Base-by-base conservation (phyloP, 768 basidiomycete species). In the Gloeophyllum trabeum region DNA sequence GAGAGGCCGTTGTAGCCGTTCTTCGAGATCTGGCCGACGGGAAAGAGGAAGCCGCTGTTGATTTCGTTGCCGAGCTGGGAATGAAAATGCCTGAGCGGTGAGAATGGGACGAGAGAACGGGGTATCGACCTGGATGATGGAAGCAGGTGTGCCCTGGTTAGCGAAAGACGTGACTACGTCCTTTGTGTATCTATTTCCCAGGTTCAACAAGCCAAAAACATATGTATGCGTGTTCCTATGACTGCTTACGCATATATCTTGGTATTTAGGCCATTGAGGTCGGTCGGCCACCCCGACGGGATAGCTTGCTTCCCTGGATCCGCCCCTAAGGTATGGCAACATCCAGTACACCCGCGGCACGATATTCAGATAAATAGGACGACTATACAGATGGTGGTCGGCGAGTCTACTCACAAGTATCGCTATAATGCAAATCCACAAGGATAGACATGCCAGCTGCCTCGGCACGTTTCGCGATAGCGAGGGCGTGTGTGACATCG, bases 31-130 rank as follows among this genome's bases (percentile, higher is more conserved):
- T 62, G 58, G 32, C 75, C 77, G 21, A 66, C 62, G 7, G 78
- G 78, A 76, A 75, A 79, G 18, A 79, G 65, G 24, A 81, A 58
- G 13, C 78, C 77, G 46, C 73, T 64, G 58, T 77, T 79, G 51
- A 81, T 79, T 55, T 81, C 77, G 48, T 81, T 79, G 6, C 77
- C 77, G 43, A 78, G 67, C 69, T 75, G 28, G 28, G 28, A 18
- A 43, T 40, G 42, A 24, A 47, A 6, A 24, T 42, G 4, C 30
- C 10, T n/a, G 20, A 36, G 30, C 16, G 3, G 10, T 13, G 20
- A 20, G 35, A 23, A 22, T 16, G 24, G 12, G 26, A 19, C 37
- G 5, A 14, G 45, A 37, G 19, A 4, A 28, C 23, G 5, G 28
- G 3, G 5, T 7, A 43, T 55, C 18, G 42, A 71, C 73, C 59